These are phyloP conservation scores for Kodamaea sp. DNA, from an alignment of 1,139 yeast species.

Conservation along the genomic window DNA sequence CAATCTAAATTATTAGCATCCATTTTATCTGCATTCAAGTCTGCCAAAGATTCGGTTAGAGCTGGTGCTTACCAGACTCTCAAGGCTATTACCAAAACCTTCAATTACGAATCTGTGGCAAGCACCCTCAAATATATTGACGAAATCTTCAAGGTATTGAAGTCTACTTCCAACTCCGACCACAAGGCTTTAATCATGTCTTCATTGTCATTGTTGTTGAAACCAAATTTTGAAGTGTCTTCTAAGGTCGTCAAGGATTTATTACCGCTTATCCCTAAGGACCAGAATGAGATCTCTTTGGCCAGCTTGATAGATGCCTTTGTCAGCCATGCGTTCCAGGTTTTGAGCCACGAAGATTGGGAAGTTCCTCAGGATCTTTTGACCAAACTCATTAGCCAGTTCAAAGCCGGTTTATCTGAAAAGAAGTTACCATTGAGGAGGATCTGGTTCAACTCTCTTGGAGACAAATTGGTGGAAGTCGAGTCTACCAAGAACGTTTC, in stretches of 20 bases:
- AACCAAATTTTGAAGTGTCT: conserved; percentile 11
- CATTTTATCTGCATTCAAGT: conserved; percentile 65
- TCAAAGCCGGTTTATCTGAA: conserved; percentile 63
- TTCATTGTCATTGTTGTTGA: conserved; percentile 12
- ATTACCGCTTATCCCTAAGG: conserved; percentile 60
- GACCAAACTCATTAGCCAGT: conserved; percentile 25
- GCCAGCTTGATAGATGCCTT: conserved; percentile 51
- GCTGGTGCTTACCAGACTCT: conserved; percentile 51
- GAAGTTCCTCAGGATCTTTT: conserved; percentile 13
- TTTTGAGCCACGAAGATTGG: conserved; percentile 9
- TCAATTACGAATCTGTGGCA: conserved; percentile 10
- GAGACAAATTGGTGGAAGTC: conserved; percentile 22
- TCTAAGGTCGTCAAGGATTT: conserved; percentile 44
- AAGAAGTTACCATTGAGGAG: conserved; percentile 63
- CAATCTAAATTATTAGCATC: conserved; percentile 57
- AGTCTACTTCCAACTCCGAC: conserved; percentile 67
- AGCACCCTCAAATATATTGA: conserved; percentile 32
- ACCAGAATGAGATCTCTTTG: conserved; percentile 71
- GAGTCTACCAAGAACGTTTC: conserved; percentile 2
- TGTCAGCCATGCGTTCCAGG: conserved; percentile 39
- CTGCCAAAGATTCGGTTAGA: conserved; percentile 69
- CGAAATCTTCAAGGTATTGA: conserved; percentile 59
- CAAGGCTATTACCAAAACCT: conserved; percentile 20
- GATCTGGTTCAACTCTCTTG: conserved; percentile 66
- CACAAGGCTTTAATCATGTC: conserved; percentile 46